These are phyloP conservation scores for Trichophaea hybrida DNA, from an alignment of 2,329 filamentous ascomycete genomes.

Conservation along the genomic window DNA sequence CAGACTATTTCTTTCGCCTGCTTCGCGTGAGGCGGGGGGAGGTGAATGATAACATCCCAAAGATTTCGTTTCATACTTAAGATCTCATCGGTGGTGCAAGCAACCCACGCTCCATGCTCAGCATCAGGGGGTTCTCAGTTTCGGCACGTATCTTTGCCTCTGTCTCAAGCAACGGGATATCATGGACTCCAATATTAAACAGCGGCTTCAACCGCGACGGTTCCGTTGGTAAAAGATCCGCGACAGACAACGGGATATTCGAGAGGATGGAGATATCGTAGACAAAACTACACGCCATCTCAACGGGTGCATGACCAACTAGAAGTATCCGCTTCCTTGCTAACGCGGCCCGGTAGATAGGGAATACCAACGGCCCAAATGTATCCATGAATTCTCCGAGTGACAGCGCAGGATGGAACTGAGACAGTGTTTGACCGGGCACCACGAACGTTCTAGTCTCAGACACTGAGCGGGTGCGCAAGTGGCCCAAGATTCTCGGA, in stretches of 20 bases:
- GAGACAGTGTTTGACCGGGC: conserved; percentile 52
- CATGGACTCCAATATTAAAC: conserved; percentile 88
- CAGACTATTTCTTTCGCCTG: conserved; percentile 50
- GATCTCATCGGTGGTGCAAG: conserved; percentile 90
- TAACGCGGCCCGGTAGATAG: conserved; percentile 73
- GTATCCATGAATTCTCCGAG: conserved; percentile 61
- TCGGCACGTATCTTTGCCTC: conserved; percentile 36
- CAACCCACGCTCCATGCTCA: conserved; percentile 57
- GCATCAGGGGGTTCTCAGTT: conserved; percentile 29
- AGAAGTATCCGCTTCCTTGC: conserved; percentile 79
- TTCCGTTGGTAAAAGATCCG: conserved; percentile 27
- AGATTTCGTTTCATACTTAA: conserved; percentile 71
- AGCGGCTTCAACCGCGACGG: conserved; percentile 53
- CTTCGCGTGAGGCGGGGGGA: conserved; percentile 50
- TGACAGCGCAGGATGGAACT: conserved; percentile 75
- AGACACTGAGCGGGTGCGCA: conserved; percentile 45
- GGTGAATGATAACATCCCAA: conserved; percentile 77
- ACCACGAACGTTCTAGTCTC: conserved; percentile 46
- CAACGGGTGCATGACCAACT: conserved; percentile 71
- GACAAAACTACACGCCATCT: conserved; percentile 78
- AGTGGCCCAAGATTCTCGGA: conserved; percentile 34
- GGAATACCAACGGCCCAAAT: conserved; percentile 85
- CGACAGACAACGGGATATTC: conserved; percentile 63
- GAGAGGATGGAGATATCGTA: conserved; percentile 90
- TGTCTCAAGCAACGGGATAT: conserved; percentile 63